Evolutionary conservation across 2,329 filamentous ascomycete species (phyloP), one percentile per base, ranked within the genome.

Genomic region (Monilinia fructicola): DNA sequence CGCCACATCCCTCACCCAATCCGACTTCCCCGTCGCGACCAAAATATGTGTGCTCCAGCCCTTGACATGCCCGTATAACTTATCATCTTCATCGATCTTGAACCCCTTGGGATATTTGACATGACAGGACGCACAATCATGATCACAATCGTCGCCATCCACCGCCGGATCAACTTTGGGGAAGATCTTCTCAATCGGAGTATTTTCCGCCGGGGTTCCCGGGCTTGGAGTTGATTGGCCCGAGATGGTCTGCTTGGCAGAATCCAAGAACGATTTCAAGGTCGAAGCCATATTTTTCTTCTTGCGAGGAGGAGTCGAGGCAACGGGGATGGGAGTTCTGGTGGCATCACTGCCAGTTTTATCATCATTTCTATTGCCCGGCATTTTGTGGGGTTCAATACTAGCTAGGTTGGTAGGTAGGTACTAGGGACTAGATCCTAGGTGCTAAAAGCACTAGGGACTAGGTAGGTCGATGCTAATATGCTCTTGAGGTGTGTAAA

Each of bases 21-120:
- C 95, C 35, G 89, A 85, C 85, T 97, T 97, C 69, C 93, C 92
- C n/a, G 95, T 99, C 31, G 92, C 95, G 21, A 98, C 92, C 42
- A 99, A 81, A 69, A 97, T 77, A 79, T 99, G 95, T 26, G 93
- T 95, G 74, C 87, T 89, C 90, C 92, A 98, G 46, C 88, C 92
- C 75, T 92, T 91, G 69, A 97, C 85, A 67, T 90, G 83, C 0
- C 94, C 95, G 76, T 96, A 98, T 59, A 99, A 80, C 73, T 88
- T 81, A 76, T 97, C 92, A 9, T 83, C 80, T 77, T 90, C 85
- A 67, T 98, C 90, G 65, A 97, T 87, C 74, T 88, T 87, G 79
- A 89, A 90, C 46, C 78, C 78, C 68, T 81, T 82, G 48, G 94
- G 94, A 76, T 93, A 96, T 68, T 87, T 85, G 71, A 94, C 83